Evolutionary conservation across 2,329 filamentous ascomycete species (phyloP), one percentile per base, ranked within the genome.

Genomic region (Chaetomiaceae sp.): DNA sequence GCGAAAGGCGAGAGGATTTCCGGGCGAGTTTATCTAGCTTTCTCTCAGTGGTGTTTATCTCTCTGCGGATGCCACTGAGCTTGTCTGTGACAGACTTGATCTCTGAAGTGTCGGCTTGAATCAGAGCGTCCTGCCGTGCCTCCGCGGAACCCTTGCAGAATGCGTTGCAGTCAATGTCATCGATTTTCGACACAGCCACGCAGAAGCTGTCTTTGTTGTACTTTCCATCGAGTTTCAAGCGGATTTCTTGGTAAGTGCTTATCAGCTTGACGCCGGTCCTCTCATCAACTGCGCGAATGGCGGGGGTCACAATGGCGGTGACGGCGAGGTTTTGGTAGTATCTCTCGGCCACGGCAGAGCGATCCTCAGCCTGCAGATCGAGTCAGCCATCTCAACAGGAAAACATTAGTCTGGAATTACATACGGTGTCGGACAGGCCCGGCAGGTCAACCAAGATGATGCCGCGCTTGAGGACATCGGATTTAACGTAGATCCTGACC

Each of bases 371-470:
- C 37, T 39, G 9, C 7, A 14, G 5, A 37, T 37, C n/a, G n/a
- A 27, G 25, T 10, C 25, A 27, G 25, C 6, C 14, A 10, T 39
- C 37, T n/a, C 37, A 39, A 4, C 9, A 7, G 2, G 23, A 19
- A 10, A 19, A 13, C 14, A 13, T 6, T 14, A 4, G 3, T 14
- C 5, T 20, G 19, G 14, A 19, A 37, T 2, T 39, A 23, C 37
- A 23, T 25, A 44, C 34, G 1, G 27, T 34, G 12, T 58, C 55
- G 1, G 50, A 55, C 5, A 57, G 35, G 1, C 52, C 56, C 1
- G 55, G 56, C 9, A 58, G 21, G 19, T 58, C 56, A 0, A 58
- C 51, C 6, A 57, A 12, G 14, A 52, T 30, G 7, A 55, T 33
- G 0, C 56, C 56, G 1, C 46, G 50, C 23, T 41, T 51, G 9